A percentile compares a stretch with the other conserved stretches of the same genome.
Evolutionary conservation across 768 basidiomycete genomes (phyloP).

Genomic region (Lyophyllum decastes): DNA sequence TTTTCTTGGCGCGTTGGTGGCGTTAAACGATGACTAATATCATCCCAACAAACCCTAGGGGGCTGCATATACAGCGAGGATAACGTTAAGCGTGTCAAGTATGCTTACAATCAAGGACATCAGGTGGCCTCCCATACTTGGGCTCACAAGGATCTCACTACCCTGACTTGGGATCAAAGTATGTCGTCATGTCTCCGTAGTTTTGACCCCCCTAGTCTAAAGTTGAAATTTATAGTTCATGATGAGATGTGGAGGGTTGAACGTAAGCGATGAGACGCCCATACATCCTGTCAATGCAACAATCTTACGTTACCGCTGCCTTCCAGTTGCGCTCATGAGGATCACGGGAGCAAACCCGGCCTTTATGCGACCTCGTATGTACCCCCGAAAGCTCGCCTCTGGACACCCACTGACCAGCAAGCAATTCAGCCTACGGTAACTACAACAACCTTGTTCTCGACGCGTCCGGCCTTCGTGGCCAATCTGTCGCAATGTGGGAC

Average conservation of each 20-base stretch:
- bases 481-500: conserved; percentile 35
- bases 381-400: background rate
- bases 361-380: conserved; percentile 25
- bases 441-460: conserved; percentile 24
- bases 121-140: conserved; percentile 38
- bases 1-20: background rate
- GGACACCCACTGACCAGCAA: background rate
- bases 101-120: conserved; percentile 29
- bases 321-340: conserved; percentile 18
- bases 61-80: conserved; percentile 33
- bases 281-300: background rate
- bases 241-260: conserved; percentile 18
- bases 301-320: no score
- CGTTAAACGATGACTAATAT: background rate
- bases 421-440: conserved; percentile 19
- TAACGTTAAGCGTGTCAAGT: conserved; percentile 27
- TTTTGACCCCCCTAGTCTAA: background rate
- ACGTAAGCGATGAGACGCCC: conserved; percentile 4
- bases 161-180: conserved; percentile 29
- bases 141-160: conserved; percentile 32
- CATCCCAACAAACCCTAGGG: conserved; percentile 13
- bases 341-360: conserved; percentile 23
- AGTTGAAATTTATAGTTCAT: conserved; percentile 1
- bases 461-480: conserved; percentile 16
- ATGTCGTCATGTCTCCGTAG: conserved; percentile 1